phyloP scores from a whole-genome alignment of 23 red algal genomes.

The Gracilaria domingensis region DNA sequence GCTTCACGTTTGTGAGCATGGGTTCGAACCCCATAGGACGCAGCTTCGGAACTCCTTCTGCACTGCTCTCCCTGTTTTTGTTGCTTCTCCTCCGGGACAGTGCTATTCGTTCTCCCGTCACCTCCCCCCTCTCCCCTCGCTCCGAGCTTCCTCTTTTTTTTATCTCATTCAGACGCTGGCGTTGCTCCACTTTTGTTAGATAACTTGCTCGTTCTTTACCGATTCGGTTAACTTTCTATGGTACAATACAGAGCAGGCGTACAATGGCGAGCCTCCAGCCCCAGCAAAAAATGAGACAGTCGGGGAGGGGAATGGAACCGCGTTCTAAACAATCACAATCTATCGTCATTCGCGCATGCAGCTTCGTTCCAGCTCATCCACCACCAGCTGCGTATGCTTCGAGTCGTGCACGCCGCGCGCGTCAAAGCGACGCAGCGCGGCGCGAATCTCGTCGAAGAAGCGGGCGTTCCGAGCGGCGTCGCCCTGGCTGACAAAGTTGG shows the following conservation, averaged over 20 bases:
- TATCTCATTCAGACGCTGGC: no score
- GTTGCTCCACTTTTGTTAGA: no score
- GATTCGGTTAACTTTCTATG: neutral
- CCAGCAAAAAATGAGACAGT: no score
- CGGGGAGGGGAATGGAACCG: no score
- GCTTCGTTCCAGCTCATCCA: slow-evolving; percentile 41
- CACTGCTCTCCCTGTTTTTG: neutral
- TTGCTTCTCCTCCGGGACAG: no score
- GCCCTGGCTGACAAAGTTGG: neutral
- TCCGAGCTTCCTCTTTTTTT: no score
- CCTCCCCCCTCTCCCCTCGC: no score
- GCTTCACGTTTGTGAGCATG: slow-evolving; percentile 75
- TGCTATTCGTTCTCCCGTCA: no score
- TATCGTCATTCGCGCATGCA: neutral
- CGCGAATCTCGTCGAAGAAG: slow-evolving; percentile 37
- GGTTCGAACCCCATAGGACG: slow-evolving; percentile 84
- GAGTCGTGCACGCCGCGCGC: neutral
- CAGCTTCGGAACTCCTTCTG: slow-evolving; percentile 36
- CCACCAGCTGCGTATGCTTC: slow-evolving; percentile 18
- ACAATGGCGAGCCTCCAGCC: no score
- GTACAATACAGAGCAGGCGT: neutral
- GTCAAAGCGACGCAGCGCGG: slow-evolving; percentile 14
- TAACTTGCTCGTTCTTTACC: neutral
- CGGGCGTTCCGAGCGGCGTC: neutral
- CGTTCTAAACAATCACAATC: no score